Percentiles rank a stretch among this genome's conserved stretches.
These are phyloP conservation scores for Knoxdaviesia capensis DNA, from an alignment of 2,329 filamentous ascomycete genomes.

Conservation along the genomic window DNA sequence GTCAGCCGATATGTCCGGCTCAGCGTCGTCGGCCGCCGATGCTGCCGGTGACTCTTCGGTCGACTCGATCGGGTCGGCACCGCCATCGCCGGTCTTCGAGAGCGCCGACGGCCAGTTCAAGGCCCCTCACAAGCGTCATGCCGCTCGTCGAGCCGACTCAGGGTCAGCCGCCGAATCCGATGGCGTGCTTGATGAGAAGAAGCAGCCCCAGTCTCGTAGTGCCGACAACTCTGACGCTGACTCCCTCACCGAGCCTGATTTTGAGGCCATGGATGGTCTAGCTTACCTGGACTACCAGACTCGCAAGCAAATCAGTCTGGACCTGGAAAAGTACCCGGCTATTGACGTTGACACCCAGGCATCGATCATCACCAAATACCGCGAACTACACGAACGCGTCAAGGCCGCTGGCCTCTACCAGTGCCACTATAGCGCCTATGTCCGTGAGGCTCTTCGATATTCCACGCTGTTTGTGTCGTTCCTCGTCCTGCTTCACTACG, in stretches of 20 bases:
- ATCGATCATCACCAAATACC: constrained; percentile 61
- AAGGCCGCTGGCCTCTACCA: constrained; percentile 57
- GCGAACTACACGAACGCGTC: constrained; percentile 53
- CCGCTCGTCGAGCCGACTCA: too few species aligned
- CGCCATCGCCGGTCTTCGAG: constrained; percentile 26
- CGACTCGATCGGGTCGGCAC: constrained; percentile 18
- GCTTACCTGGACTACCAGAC: constrained; percentile 56
- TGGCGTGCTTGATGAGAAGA: background rate
- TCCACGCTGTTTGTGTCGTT: constrained; percentile 38
- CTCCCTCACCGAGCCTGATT: constrained; percentile 10
- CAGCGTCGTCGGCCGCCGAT: constrained; percentile 22
- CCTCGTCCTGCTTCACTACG: constrained; percentile 36
- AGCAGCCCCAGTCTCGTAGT: background rate
- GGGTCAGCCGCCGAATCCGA: too few species aligned
- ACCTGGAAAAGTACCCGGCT: constrained; percentile 61
- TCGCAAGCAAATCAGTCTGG: constrained; percentile 51
- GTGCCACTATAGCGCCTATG: constrained; percentile 69
- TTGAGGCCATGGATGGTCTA: constrained; percentile 29
- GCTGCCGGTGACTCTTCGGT: constrained; percentile 11
- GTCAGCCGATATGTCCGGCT: constrained; percentile 1
- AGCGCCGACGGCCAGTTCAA: background rate
- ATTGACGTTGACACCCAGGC: constrained; percentile 56
- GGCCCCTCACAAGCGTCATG: too few species aligned
- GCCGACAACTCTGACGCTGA: background rate
- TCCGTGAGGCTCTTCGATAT: constrained; percentile 56